Evolutionary conservation across 208 protist species (phyloP).

Genomic region (Acanthamoeba healyi): DNA sequence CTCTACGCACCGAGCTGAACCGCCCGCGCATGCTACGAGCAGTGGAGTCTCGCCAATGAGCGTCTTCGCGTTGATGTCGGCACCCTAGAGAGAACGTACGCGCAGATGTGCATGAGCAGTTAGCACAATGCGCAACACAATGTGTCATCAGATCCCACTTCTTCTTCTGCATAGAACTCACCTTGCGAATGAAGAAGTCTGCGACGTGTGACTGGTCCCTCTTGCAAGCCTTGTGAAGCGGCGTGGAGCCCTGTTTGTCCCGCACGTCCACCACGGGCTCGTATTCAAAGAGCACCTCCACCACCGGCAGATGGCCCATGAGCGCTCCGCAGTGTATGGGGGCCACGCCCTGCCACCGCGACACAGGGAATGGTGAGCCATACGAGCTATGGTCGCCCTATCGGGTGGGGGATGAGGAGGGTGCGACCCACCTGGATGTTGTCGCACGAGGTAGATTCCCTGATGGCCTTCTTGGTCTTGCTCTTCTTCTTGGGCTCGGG

Average conservation of each 20-base stretch:
- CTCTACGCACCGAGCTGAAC: constrained; percentile 3
- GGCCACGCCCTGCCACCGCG: not conserved
- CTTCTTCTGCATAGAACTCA: not conserved
- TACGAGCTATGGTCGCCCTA: no score
- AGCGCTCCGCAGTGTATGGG: constrained; percentile 43
- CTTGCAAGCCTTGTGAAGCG: constrained; percentile 60
- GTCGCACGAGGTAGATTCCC: constrained; percentile 1
- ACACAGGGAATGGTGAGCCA: no score
- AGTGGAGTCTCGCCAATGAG: constrained; percentile 10
- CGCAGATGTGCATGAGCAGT: no score
- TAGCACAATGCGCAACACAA: no score
- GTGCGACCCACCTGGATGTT: constrained; percentile 58
- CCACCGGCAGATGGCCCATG: constrained; percentile 48
- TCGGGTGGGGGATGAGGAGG: not conserved
- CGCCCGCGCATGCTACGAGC: not conserved
- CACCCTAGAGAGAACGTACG: not conserved
- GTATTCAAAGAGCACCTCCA: constrained; percentile 7
- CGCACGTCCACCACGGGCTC: constrained; percentile 11
- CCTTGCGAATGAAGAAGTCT: constrained; percentile 21
- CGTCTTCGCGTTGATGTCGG: constrained; percentile 9
- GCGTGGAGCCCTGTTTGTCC: constrained; percentile 32
- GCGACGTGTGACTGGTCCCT: constrained; percentile 35
- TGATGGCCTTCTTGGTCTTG: not conserved
- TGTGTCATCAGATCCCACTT: no score
- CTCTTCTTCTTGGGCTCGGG: not conserved